Percentiles rank a stretch among this genome's conserved stretches.
Evolutionary conservation across 176 grass and related monocot genomes (phyloP).

Genomic region (Pontederia crassipes): DNA sequence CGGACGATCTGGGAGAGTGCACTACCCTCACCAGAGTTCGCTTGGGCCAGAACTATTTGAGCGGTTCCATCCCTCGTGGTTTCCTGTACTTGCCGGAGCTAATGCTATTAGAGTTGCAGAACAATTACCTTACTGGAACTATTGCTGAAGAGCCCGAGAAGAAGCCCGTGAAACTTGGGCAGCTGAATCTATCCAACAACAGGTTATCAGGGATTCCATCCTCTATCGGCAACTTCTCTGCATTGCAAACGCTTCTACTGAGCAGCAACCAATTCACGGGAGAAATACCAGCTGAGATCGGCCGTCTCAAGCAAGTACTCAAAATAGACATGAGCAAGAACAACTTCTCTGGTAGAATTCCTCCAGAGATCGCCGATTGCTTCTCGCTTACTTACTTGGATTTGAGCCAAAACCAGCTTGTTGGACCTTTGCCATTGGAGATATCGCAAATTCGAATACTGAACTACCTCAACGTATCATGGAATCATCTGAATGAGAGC

Average conservation of each 20-base stretch:
- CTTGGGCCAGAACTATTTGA: constrained; percentile 75
- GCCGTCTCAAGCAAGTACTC: constrained; percentile 54
- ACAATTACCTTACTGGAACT: constrained; percentile 59
- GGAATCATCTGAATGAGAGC: constrained; percentile 42
- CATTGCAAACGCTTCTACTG: constrained; percentile 68
- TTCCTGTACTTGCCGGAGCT: constrained; percentile 63
- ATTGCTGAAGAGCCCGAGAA: constrained; percentile 23
- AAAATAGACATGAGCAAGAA: constrained; percentile 64
- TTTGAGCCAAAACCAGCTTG: constrained; percentile 53
- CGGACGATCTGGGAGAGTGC: constrained; percentile 48
- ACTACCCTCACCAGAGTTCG: constrained; percentile 52
- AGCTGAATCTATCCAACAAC: constrained; percentile 76
- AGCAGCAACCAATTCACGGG: constrained; percentile 49
- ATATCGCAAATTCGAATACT: constrained; percentile 48
- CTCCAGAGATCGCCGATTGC: constrained; percentile 46
- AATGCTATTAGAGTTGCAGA: constrained; percentile 70
- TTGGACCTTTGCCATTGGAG: constrained; percentile 39
- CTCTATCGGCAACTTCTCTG: constrained; percentile 48
- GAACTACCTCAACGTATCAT: constrained; percentile 82
- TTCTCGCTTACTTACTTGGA: constrained; percentile 60
- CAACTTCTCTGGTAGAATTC: constrained; percentile 37
- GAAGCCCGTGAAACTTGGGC: constrained; percentile 32
- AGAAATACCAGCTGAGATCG: constrained; percentile 39
- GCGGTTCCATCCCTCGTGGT: constrained; percentile 46
- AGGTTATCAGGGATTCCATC: constrained; percentile 41